Evolutionary conservation across 1,139 yeast species (phyloP).

Genomic region (Fermentozyma sake): DNA sequence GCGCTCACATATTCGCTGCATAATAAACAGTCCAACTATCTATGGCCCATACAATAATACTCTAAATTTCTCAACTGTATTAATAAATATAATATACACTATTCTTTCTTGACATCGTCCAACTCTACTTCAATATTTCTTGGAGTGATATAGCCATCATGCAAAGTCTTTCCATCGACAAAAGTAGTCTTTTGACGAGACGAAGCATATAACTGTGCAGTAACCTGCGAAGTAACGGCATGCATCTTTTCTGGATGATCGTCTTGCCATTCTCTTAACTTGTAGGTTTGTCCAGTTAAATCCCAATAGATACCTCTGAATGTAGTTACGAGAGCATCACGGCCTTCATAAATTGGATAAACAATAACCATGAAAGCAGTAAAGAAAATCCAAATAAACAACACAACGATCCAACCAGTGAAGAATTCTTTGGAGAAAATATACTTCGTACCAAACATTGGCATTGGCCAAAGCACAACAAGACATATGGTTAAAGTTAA

Average conservation of each 20-base stretch:
- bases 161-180: conserved; percentile 26
- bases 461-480: conserved; percentile 80
- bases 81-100: not conserved
- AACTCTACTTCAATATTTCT: conserved; percentile 21
- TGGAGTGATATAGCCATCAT: conserved; percentile 21
- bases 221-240: conserved; percentile 58
- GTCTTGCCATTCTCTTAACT: conserved; percentile 69
- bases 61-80: too few relatives aligned
- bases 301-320: conserved; percentile 84
- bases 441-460: conserved; percentile 75
- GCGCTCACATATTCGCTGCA: too few relatives aligned
- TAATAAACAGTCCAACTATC: too few relatives aligned
- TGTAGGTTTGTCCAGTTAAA: conserved; percentile 64
- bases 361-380: conserved; percentile 53
- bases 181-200: conserved; percentile 16
- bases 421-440: conserved; percentile 68
- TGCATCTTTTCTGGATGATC: conserved; percentile 66
- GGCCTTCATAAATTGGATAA: conserved; percentile 65
- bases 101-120: conserved; percentile 15
- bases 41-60: too few relatives aligned
- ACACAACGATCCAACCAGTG: conserved; percentile 79
- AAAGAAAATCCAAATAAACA: conserved; percentile 67
- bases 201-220: conserved; percentile 28
- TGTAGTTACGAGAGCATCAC: conserved; percentile 58
- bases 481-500: conserved; percentile 54